Evolutionary conservation across 257 asterid genomes (phyloP).

Genomic region (Coffea canephora): DNA sequence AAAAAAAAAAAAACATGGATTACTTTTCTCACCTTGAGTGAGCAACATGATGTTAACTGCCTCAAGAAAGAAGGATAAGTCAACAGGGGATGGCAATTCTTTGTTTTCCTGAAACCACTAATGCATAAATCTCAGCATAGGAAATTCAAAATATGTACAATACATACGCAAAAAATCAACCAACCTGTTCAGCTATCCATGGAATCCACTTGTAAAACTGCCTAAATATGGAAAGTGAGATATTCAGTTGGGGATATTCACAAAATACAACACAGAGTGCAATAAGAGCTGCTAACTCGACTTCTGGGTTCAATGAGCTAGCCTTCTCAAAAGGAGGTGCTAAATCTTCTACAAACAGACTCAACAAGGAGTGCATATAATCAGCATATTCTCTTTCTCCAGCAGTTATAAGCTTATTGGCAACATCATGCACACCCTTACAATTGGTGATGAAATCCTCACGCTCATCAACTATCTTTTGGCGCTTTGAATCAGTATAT

Average conservation of each 20-base stretch:
- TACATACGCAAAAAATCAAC: conserved; percentile 6
- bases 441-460: conserved; percentile 27
- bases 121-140: conserved; percentile 20
- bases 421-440: conserved; percentile 31
- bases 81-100: conserved; percentile 39
- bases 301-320: conserved; percentile 47
- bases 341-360: conserved; percentile 57
- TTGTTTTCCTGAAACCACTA: conserved; percentile 55
- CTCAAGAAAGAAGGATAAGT: conserved; percentile 65
- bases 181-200: conserved; percentile 86
- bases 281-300: conserved; percentile 66
- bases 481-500: conserved; percentile 55
- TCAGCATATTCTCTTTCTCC: conserved; percentile 64
- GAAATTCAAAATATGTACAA: neutral
- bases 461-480: conserved; percentile 37
- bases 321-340: conserved; percentile 57
- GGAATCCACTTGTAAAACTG: conserved; percentile 67
- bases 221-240: conserved; percentile 50
- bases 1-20: neutral
- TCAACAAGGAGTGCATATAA: conserved; percentile 50
- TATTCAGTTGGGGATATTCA: conserved; percentile 52
- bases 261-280: conserved; percentile 70
- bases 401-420: conserved; percentile 28
- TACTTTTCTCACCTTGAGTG: conserved; percentile 52
- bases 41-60: conserved; percentile 67